Conservation (phyloP, 495 filamentous ascomycete species). For the Xylaria sp. region DNA sequence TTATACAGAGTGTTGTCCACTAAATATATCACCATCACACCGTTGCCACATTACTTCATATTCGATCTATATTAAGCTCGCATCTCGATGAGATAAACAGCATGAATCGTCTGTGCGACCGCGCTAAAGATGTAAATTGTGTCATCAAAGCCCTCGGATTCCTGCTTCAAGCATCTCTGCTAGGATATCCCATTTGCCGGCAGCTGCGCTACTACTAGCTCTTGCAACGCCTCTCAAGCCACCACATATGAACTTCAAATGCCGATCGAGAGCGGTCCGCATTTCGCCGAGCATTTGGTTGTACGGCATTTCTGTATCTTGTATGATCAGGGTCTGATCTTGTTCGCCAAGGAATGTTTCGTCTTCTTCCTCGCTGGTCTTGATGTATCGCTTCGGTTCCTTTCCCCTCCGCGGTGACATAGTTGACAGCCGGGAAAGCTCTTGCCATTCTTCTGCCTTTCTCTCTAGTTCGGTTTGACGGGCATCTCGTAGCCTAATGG, state of each 20-base stretch:
- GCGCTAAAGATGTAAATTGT: not conserved
- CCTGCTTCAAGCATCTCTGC: constrained; percentile 66
- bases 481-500: constrained; percentile 57
- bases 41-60: constrained; percentile 5
- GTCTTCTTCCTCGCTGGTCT: constrained; percentile 50
- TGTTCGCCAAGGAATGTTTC: constrained; percentile 43
- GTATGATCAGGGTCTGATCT: constrained; percentile 36
- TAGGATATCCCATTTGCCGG: constrained; percentile 63
- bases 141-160: constrained; percentile 39
- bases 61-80: not conserved
- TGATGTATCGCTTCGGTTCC: constrained; percentile 37
- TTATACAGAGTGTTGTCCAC: not conserved
- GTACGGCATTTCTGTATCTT: constrained; percentile 46
- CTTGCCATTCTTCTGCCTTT: constrained; percentile 48
- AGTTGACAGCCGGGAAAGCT: constrained; percentile 44
- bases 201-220: constrained; percentile 58
- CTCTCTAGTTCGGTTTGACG: constrained; percentile 49
- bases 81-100: constrained; percentile 18
- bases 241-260: constrained; percentile 60
- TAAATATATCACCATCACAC: not conserved
- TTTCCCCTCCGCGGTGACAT: constrained; percentile 35
- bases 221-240: constrained; percentile 65
- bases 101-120: not conserved
- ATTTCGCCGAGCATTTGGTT: constrained; percentile 50
- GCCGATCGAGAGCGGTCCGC: constrained; percentile 55